A percentile compares a stretch with the other conserved stretches of the same genome.
Evolutionary conservation across 257 asterid genomes (phyloP).

Genomic region (Solanum virginianum): DNA sequence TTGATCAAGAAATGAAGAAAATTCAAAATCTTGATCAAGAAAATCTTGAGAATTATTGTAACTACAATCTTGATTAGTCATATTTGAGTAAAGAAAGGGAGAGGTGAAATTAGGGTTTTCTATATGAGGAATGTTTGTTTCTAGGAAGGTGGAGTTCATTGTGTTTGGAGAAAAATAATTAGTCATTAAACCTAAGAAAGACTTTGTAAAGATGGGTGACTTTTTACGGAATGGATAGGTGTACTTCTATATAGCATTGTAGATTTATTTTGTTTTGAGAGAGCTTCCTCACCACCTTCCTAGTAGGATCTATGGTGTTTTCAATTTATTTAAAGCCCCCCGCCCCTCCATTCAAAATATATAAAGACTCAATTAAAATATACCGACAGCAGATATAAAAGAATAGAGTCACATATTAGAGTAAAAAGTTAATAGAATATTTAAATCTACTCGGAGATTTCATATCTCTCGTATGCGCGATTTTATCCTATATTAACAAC

Average conservation of each 20-base stretch:
- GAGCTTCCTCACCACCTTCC: slow-evolving; percentile 14
- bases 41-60: neutral
- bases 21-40: slow-evolving; percentile 3
- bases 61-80: neutral
- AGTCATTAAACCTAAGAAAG: neutral
- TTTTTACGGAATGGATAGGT: neutral
- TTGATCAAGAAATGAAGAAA: neutral
- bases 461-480: no score
- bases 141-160: neutral
- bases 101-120: neutral
- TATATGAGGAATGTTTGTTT: neutral
- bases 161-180: neutral
- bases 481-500: no score
- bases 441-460: no score
- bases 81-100: neutral
- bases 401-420: no score
- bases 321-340: neutral
- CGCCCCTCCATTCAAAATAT: neutral
- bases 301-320: slow-evolving; percentile 5
- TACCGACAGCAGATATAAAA: no score
- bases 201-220: neutral
- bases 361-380: no score
- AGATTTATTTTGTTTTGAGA: neutral
- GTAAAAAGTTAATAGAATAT: no score
- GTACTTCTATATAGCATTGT: neutral